Percentiles rank a stretch among this genome's conserved stretches.
phyloP scores from a whole-genome alignment of 192 early-diverging fungal species.

The Spizellomyces sp. region DNA sequence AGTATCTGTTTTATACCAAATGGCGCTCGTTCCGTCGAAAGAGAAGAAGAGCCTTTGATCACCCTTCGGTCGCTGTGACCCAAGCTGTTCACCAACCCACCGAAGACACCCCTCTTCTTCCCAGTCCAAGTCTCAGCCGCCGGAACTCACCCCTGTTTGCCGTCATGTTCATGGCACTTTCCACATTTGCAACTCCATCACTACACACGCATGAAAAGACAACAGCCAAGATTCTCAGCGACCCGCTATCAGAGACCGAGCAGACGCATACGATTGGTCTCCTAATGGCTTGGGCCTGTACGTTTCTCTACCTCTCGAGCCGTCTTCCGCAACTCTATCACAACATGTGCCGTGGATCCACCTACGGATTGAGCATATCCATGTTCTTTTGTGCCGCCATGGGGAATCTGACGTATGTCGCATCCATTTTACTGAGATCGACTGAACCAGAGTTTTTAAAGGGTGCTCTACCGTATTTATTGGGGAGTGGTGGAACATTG shows the following conservation, averaged over 20 bases:
- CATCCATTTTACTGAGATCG: constrained; percentile 51
- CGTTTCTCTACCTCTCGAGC: constrained; percentile 65
- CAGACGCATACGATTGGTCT: constrained; percentile 40
- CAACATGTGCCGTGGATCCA: constrained; percentile 63
- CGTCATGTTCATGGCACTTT: too few relatives aligned
- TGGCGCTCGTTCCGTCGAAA: too few relatives aligned
- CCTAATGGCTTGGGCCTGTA: constrained; percentile 71
- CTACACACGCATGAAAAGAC: too few relatives aligned
- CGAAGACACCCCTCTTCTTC: too few relatives aligned
- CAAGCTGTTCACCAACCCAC: too few relatives aligned
- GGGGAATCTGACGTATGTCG: constrained; percentile 69
- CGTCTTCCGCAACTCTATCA: constrained; percentile 77
- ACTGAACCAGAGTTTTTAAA: constrained; percentile 25
- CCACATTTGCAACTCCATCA: too few relatives aligned
- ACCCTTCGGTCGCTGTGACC: too few relatives aligned
- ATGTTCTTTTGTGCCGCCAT: constrained; percentile 76
- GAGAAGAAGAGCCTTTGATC: too few relatives aligned
- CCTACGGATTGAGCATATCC: constrained; percentile 70
- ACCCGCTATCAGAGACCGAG: too few relatives aligned
- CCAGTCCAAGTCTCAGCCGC: too few relatives aligned
- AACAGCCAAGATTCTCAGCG: too few relatives aligned
- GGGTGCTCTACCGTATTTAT: constrained; percentile 29
- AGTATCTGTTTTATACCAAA: constrained; percentile 40
- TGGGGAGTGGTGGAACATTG: constrained; percentile 35
- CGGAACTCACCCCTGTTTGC: too few relatives aligned